Conservation (phyloP, 1,139 yeast genomes). For the Yamadazyma jaroonii region DNA sequence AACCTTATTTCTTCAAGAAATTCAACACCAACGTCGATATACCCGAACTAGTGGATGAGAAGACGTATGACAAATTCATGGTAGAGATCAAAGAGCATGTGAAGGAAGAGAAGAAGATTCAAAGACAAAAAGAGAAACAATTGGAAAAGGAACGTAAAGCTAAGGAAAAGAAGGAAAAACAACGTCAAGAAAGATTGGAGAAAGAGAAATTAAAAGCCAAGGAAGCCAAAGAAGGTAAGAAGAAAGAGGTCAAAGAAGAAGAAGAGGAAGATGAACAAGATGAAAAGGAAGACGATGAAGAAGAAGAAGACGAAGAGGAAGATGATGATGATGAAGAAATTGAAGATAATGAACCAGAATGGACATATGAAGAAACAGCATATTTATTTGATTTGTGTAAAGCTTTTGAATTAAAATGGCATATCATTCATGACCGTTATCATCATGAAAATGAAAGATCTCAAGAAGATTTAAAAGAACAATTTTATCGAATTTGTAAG, state of each 20-base stretch:
- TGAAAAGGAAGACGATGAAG: constrained; percentile 6
- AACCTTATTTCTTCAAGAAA: constrained; percentile 71
- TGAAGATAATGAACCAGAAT: constrained; percentile 21
- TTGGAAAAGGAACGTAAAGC: constrained; percentile 12
- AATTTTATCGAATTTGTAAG: constrained; percentile 56
- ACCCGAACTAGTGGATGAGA: constrained; percentile 65
- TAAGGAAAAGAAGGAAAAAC: constrained; percentile 8
- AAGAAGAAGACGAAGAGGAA: constrained; percentile 6
- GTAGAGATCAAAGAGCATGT: constrained; percentile 25
- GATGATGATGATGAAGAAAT: constrained; percentile 6
- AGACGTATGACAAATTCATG: constrained; percentile 56
- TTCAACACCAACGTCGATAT: constrained; percentile 68
- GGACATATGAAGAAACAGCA: constrained; percentile 79
- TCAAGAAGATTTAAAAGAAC: constrained; percentile 79
- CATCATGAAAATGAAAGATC: constrained; percentile 34
- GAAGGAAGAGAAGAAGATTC: constrained; percentile 19
- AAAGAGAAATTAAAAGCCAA: constrained; percentile 3
- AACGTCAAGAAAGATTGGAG: constrained; percentile 8
- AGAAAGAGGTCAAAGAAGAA: constrained; percentile 3
- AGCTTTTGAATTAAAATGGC: constrained; percentile 84
- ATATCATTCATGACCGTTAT: constrained; percentile 76
- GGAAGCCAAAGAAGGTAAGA: constrained; percentile 6
- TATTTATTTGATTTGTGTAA: constrained; percentile 71
- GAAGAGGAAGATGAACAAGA: constrained; percentile 3
- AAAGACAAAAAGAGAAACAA: constrained; percentile 10